These are phyloP conservation scores for Fusarium torulosum DNA, from an alignment of 2,329 filamentous ascomycete species.

Conservation along the genomic window DNA sequence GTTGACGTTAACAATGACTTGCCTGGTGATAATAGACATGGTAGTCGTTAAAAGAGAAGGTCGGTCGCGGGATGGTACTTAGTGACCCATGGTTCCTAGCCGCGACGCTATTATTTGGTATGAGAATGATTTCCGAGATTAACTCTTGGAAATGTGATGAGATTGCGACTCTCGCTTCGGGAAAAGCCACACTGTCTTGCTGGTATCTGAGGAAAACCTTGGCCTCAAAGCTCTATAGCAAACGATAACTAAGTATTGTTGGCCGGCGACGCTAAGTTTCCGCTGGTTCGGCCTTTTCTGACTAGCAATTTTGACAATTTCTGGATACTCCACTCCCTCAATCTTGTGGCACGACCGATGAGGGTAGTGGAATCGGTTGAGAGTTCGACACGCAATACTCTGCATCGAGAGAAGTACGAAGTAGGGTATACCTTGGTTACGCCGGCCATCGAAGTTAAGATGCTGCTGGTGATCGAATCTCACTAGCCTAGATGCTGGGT, in stretches of 20 bases:
- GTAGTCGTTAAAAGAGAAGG: conserved; percentile 20
- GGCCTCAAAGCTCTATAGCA: conserved; percentile 22
- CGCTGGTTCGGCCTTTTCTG: conserved; percentile 37
- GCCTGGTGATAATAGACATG: conserved; percentile 37
- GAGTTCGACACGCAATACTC: conserved; percentile 10
- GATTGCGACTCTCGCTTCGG: conserved; percentile 29
- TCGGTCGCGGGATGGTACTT: background rate
- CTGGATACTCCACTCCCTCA: conserved; percentile 37
- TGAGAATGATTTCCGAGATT: conserved; percentile 35
- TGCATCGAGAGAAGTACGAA: background rate
- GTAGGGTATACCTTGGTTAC: conserved; percentile 3
- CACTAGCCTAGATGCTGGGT: conserved; percentile 16
- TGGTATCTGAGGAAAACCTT: conserved; percentile 35
- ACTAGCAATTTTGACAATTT: conserved; percentile 42
- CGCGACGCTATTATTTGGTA: conserved; percentile 23
- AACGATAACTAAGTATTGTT: conserved; percentile 26
- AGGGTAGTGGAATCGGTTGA: conserved; percentile 19
- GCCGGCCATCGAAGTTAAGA: conserved; percentile 13
- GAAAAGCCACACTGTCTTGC: conserved; percentile 40
- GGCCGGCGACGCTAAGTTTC: conserved; percentile 39
- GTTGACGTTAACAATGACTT: conserved; percentile 31
- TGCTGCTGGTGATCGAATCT: conserved; percentile 18
- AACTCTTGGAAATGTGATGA: conserved; percentile 29
- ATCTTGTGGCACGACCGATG: conserved; percentile 21
- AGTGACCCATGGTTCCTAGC: conserved; percentile 12